Base-by-base conservation (phyloP, 805 yeast genomes). In the Candida peoriensis region DNA sequence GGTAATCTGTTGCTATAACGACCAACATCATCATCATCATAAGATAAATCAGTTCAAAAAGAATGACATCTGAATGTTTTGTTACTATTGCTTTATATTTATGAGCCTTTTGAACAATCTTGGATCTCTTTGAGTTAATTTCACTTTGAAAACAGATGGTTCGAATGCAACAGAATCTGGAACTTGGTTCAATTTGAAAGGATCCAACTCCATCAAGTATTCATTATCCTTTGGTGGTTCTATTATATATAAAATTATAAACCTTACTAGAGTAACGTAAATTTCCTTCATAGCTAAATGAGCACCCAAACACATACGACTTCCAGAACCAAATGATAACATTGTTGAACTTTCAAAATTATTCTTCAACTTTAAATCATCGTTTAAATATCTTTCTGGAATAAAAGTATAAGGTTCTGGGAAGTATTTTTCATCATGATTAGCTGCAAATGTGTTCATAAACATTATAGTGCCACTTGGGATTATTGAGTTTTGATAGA, bases 281-380 rank as follows among this genome's bases (percentile, higher is more conserved):
- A 83, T 60, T 52, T 83, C 88, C 35, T 74, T 70, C 44, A 67
- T 64, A 0, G 88, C 88, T 32, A 83, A 62, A 34, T 71, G 68
- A 31, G 70, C 69, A 0, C 93, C 94, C 1, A 81, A 68, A 53
- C 94, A 84, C 76, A 70, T 77, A 36, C 94, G 57, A 1, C 80
- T 63, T 0, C 94, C 94, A 14, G 73, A 70, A 1, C 93, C 94
- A 56, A 81, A 77, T 5, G 85, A 47, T 35, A 75, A 61, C 55
- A 78, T 42, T 26, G 41, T 34, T n/a, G 47, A 30, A 12, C 35
- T 34, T 10, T 47, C 36, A 20, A 40, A 32, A 1, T 23, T 13
- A 5, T 20, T 38, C 28, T 28, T 12, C 24, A 44, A 22, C 11
- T 53, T 30, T 24, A 43, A 51, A 22, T 51, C 39, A 2, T 46